A percentile compares a stretch with the other conserved stretches of the same genome.
These are phyloP conservation scores for Syzygium grande DNA, from an alignment of 345 rosid genomes.

Conservation along the genomic window DNA sequence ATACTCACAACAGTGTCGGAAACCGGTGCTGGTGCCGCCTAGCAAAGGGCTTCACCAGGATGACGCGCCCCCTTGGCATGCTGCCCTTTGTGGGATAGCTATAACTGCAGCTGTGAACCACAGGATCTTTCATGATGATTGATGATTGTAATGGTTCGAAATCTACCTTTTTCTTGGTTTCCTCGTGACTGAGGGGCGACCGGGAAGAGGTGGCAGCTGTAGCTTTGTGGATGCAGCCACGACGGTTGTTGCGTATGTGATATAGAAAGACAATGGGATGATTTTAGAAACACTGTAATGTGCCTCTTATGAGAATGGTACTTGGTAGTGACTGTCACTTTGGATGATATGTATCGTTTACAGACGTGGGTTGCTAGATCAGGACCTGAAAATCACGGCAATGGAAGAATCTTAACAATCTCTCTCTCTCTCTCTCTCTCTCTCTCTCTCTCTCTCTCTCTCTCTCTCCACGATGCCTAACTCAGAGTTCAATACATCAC, in stretches of 20 bases:
- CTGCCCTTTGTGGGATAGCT: neutral
- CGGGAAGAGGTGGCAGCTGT: neutral
- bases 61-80: neutral
- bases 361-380: neutral
- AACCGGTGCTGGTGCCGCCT: slow-evolving; percentile 3
- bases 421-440: neutral
- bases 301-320: neutral
- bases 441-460: neutral
- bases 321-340: neutral
- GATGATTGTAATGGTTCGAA: neutral
- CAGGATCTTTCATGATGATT: neutral
- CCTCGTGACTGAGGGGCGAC: neutral
- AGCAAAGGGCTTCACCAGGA: neutral
- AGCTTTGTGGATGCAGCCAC: neutral
- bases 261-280: neutral
- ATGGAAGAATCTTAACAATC: neutral
- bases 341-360: neutral
- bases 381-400: neutral
- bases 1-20: slow-evolving; percentile 34
- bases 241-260: neutral
- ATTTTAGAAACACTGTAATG: neutral
- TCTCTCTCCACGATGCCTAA: too few relatives aligned
- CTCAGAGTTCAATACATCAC: too few relatives aligned
- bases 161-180: neutral
- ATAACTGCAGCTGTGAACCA: neutral